These are phyloP conservation scores for Boletus barrowsii DNA, from an alignment of 768 basidiomycete species.

Conservation along the genomic window DNA sequence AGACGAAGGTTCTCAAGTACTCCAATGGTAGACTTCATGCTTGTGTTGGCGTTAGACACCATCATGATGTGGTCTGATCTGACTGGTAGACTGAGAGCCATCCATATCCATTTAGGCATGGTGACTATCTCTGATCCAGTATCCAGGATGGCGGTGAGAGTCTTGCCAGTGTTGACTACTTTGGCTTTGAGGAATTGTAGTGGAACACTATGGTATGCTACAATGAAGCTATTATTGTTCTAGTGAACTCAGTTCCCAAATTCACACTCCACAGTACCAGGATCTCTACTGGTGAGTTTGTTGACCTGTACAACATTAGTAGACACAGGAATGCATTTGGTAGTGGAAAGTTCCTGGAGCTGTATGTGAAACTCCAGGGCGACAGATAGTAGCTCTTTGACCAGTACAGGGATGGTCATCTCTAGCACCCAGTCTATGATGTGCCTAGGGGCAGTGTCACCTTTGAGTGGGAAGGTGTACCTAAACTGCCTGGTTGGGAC, in stretches of 20 bases:
- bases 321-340: too few species aligned
- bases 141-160: not conserved
- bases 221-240: not conserved
- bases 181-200: not conserved
- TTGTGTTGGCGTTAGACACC: not conserved
- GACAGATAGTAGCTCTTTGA: not conserved
- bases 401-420: too few species aligned
- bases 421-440: too few species aligned
- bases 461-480: too few species aligned
- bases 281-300: not conserved
- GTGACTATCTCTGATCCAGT: not conserved
- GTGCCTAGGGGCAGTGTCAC: too few species aligned
- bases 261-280: not conserved
- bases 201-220: not conserved
- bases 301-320: not conserved
- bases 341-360: not conserved
- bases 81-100: not conserved
- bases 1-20: not conserved
- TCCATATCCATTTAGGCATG: not conserved
- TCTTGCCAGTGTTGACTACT: accelerated
- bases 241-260: not conserved
- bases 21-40: not conserved
- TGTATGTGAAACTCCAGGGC: not conserved
- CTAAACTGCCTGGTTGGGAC: too few species aligned
- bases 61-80: not conserved